A percentile compares a stretch with the other conserved stretches of the same genome.
These are phyloP conservation scores for Cladophialophora yegresii DNA, from an alignment of 2,329 filamentous ascomycete species.

Conservation along the genomic window DNA sequence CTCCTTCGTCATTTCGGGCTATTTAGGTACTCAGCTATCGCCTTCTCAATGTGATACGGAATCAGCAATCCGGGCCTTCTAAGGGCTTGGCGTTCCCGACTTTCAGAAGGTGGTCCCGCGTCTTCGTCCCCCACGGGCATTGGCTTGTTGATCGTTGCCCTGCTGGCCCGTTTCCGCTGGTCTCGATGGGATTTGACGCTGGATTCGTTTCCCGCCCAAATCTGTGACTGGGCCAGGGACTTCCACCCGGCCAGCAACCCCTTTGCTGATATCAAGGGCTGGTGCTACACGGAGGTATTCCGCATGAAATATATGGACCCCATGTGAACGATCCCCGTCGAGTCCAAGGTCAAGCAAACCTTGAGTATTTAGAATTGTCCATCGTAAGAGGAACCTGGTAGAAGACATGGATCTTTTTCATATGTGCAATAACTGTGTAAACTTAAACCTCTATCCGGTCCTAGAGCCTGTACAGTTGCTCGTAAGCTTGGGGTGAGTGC, in stretches of 20 bases:
- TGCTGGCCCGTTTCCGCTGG: conserved; percentile 15
- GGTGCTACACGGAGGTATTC: background rate
- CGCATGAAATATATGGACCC: conserved; percentile 25
- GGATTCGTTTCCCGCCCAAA: conserved; percentile 27
- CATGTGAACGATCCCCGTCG: conserved; percentile 51
- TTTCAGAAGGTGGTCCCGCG: conserved; percentile 47
- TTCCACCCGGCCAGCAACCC: conserved; percentile 25
- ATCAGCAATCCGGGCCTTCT: conserved; percentile 20
- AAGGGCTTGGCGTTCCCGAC: conserved; percentile 40
- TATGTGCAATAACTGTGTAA: background rate
- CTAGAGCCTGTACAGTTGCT: background rate
- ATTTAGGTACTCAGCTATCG: conserved; percentile 51
- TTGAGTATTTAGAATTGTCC: background rate
- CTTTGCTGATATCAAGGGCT: conserved; percentile 11
- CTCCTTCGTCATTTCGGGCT: conserved; percentile 54
- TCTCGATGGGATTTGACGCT: conserved; percentile 14
- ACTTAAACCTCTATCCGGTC: background rate
- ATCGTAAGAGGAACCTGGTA: background rate
- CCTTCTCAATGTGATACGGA: conserved; percentile 38
- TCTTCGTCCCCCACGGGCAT: conserved; percentile 34
- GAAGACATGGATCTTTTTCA: background rate
- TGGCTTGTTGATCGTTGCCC: conserved; percentile 14
- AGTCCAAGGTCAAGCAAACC: conserved; percentile 46
- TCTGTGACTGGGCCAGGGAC: conserved; percentile 25
- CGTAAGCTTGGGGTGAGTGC: background rate